Base-by-base conservation (phyloP, 148 eudicot genomes). In the Limonium bicolor region DNA sequence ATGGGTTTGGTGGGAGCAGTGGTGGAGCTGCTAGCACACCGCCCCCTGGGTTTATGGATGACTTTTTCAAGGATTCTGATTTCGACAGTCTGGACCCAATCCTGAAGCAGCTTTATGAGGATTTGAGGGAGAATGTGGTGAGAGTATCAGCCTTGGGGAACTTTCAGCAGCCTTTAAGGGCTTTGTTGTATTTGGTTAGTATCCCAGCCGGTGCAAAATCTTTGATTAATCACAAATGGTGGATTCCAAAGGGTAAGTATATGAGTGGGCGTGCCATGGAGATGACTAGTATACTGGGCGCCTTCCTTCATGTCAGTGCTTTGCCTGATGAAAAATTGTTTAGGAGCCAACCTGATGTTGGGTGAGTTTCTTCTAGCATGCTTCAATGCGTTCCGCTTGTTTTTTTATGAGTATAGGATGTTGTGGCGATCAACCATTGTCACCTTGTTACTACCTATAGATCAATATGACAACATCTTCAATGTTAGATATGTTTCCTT, bases 341-440 rank as follows among this genome's bases (percentile, higher is more conserved):
- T 67, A 84, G 78, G 66, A 69, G 88, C 50, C 70, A 80, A 51
- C 99, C 99, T 48, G 99, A 90, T 71, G 86, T 90, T 39, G 99
- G 99, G 99, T 90, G 58, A 80, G 84, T 66, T 43, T 10, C 4
- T 4, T n/a, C n/a, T n/a, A n/a, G n/a, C n/a, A n/a, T n/a, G n/a
- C n/a, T n/a, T n/a, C n/a, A n/a, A n/a, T n/a, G n/a, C n/a, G n/a
- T n/a, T n/a, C n/a, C n/a, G n/a, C n/a, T n/a, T n/a, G n/a, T n/a
- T n/a, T n/a, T n/a, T n/a, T n/a, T n/a, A n/a, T n/a, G n/a, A n/a
- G n/a, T n/a, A n/a, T n/a, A n/a, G n/a, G n/a, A n/a, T n/a, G n/a
- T n/a, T n/a, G n/a, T n/a, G n/a, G n/a, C n/a, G n/a, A n/a, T n/a
- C n/a, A n/a, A n/a, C n/a, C n/a, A n/a, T n/a, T n/a, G n/a, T n/a